Percentiles rank a stretch among this genome's conserved stretches.
Evolutionary conservation across 352 stramenopile genomes (phyloP).

Genomic region (Plasmopara muralis): DNA sequence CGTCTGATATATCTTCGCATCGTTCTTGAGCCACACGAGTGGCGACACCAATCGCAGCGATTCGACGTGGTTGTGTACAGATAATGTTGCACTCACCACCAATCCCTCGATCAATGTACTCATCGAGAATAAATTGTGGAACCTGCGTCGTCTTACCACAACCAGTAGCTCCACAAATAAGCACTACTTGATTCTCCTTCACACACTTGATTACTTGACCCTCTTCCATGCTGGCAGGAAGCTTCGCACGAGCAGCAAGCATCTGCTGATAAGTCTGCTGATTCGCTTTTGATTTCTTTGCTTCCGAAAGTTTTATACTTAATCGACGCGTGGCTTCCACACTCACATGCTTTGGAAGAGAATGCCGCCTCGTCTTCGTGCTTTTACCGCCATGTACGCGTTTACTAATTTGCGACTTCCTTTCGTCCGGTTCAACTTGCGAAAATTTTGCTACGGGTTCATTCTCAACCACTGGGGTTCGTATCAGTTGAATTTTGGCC

Average conservation of each 20-base stretch:
- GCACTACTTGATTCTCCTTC: conserved; percentile 80
- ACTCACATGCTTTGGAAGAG: conserved; percentile 20
- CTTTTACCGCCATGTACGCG: conserved; percentile 11
- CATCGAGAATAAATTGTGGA: conserved; percentile 96
- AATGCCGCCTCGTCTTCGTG: conserved; percentile 9
- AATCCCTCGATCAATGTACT: conserved; percentile 76
- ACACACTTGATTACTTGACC: conserved; percentile 49
- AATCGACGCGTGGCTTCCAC: conserved; percentile 32
- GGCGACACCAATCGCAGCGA: conserved; percentile 95
- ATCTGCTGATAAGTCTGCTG: conserved; percentile 53
- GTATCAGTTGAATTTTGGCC: conserved; percentile 34
- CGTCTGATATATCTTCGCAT: conserved; percentile 78
- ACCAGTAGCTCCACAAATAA: conserved; percentile 94
- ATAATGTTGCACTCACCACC: conserved; percentile 92
- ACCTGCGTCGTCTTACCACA: conserved; percentile 96
- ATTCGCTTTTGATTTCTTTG: conserved; percentile 34
- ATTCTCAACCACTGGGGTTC: conserved; percentile 8
- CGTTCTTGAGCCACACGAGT: conserved; percentile 93
- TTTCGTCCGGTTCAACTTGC: conserved; percentile 3
- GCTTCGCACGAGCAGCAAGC: conserved; percentile 36
- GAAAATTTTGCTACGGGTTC: conserved; percentile 6
- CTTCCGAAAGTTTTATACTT: conserved; percentile 39
- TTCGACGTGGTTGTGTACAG: conserved; percentile 92
- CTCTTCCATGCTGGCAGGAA: conserved; percentile 59
- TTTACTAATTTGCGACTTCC: conserved; percentile 18